A percentile compares a stretch with the other conserved stretches of the same genome.
phyloP scores from a whole-genome alignment of 768 basidiomycete species.

The Coprinopsis cinerea region DNA sequence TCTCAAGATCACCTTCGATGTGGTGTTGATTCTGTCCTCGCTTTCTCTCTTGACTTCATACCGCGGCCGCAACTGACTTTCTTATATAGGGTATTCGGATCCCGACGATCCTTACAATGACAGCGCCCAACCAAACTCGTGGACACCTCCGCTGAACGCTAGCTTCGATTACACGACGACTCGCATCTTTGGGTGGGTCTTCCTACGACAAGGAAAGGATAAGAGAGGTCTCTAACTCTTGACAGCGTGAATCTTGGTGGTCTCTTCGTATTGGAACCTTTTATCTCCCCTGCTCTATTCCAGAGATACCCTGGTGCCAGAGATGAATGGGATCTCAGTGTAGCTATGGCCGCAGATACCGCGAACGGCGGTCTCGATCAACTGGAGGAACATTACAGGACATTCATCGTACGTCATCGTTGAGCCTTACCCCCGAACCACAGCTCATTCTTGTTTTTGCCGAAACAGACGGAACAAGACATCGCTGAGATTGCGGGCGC shows the following conservation, averaged over 20 bases:
- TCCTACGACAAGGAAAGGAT: background rate
- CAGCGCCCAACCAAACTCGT: constrained; percentile 67
- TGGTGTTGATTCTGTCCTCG: background rate
- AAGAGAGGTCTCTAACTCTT: constrained; percentile 8
- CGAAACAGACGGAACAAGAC: constrained; percentile 78
- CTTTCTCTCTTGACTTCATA: background rate
- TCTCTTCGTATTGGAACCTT: constrained; percentile 70
- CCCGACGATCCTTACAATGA: constrained; percentile 72
- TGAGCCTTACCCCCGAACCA: background rate
- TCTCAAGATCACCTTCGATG: background rate
- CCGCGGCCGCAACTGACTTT: background rate
- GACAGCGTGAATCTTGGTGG: constrained; percentile 73
- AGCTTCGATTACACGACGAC: constrained; percentile 67
- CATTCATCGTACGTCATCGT: constrained; percentile 65
- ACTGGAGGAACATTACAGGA: constrained; percentile 76
- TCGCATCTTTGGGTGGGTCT: constrained; percentile 51
- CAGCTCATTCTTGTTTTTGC: background rate
- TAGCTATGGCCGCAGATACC: constrained; percentile 53
- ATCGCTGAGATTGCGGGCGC: constrained; percentile 86
- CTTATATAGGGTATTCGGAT: constrained; percentile 51
- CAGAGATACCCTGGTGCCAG: constrained; percentile 56
- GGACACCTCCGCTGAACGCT: constrained; percentile 74
- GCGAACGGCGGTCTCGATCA: constrained; percentile 43
- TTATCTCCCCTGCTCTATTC: constrained; percentile 61
- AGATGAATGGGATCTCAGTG: constrained; percentile 74